Evolutionary conservation across 2,329 filamentous ascomycete species (phyloP).

Genomic region (Penicillium sp.): DNA sequence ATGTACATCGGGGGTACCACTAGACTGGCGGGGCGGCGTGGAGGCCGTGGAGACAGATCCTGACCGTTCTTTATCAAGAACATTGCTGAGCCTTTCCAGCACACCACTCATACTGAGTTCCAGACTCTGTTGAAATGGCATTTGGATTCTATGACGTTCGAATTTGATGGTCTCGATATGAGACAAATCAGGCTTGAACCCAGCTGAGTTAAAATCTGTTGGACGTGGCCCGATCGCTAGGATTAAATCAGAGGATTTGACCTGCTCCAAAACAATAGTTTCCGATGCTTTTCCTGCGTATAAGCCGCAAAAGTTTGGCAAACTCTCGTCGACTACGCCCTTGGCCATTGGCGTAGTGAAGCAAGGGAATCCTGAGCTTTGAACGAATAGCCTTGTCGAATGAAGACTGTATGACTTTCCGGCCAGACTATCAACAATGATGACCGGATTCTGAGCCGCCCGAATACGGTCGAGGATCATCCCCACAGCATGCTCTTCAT

Average conservation of each 20-base stretch:
- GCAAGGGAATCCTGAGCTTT: constrained; percentile 69
- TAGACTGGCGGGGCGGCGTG: constrained; percentile 20
- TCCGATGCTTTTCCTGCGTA: constrained; percentile 72
- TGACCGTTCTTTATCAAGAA: constrained; percentile 56
- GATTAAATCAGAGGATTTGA: constrained; percentile 33
- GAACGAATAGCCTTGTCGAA: constrained; percentile 67
- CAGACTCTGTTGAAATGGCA: constrained; percentile 72
- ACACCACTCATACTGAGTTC: constrained; percentile 73
- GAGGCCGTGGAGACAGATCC: neutral
- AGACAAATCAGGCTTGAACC: constrained; percentile 73
- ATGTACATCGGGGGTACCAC: neutral
- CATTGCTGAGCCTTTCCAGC: constrained; percentile 63
- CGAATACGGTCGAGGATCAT: constrained; percentile 69
- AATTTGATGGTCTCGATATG: constrained; percentile 71
- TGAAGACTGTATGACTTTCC: constrained; percentile 68
- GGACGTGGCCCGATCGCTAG: constrained; percentile 34
- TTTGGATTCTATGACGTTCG: constrained; percentile 67
- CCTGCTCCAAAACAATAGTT: constrained; percentile 36
- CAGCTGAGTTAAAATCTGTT: constrained; percentile 52
- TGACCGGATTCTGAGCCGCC: constrained; percentile 66
- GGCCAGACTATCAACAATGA: constrained; percentile 76
- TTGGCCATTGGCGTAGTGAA: constrained; percentile 89
- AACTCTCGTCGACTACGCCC: constrained; percentile 70
- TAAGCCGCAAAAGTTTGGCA: constrained; percentile 70
- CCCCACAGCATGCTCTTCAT: constrained; percentile 65